phyloP scores from a whole-genome alignment of 495 filamentous ascomycete genomes.

The Hyphodiscus hymeniophilus region DNA sequence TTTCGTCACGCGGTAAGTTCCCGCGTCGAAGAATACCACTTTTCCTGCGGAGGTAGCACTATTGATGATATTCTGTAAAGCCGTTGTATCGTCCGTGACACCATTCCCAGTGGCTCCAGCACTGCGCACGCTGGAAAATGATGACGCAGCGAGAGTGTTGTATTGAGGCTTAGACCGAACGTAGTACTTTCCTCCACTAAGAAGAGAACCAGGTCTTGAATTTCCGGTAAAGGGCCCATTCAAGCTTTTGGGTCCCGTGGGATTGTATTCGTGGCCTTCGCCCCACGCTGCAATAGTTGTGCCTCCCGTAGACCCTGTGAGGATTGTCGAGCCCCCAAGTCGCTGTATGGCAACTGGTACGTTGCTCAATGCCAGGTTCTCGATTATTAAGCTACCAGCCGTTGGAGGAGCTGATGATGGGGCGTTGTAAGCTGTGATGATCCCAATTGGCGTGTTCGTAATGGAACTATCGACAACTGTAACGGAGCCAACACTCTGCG shows the following conservation, averaged over 20 bases:
- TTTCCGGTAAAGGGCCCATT: conserved; percentile 25
- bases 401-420: conserved; percentile 41
- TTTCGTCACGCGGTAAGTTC: conserved; percentile 36
- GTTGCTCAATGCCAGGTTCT: conserved; percentile 56
- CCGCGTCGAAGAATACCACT: conserved; percentile 25
- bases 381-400: conserved; percentile 45
- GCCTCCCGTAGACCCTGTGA: conserved; percentile 39
- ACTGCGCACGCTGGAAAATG: conserved; percentile 49
- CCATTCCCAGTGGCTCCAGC: conserved; percentile 34
- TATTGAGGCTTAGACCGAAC: conserved; percentile 46
- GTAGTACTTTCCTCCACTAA: conserved; percentile 24
- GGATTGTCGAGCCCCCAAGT: conserved; percentile 34
- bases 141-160: conserved; percentile 35
- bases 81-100: conserved; percentile 41
- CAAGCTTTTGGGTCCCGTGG: not conserved
- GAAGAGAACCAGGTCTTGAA: conserved; percentile 27
- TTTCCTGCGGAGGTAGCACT: conserved; percentile 27
- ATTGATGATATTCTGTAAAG: conserved; percentile 17
- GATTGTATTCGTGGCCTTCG: conserved; percentile 27
- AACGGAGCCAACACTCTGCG: conserved; percentile 50
- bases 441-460: conserved; percentile 38
- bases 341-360: conserved; percentile 43
- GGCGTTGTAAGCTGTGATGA: conserved; percentile 29
- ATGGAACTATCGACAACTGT: conserved; percentile 59
- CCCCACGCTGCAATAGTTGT: conserved; percentile 44